A percentile compares a stretch with the other conserved stretches of the same genome.
These are phyloP conservation scores for Alternaria alternata DNA, from an alignment of 2,329 filamentous ascomycete genomes.

Conservation along the genomic window DNA sequence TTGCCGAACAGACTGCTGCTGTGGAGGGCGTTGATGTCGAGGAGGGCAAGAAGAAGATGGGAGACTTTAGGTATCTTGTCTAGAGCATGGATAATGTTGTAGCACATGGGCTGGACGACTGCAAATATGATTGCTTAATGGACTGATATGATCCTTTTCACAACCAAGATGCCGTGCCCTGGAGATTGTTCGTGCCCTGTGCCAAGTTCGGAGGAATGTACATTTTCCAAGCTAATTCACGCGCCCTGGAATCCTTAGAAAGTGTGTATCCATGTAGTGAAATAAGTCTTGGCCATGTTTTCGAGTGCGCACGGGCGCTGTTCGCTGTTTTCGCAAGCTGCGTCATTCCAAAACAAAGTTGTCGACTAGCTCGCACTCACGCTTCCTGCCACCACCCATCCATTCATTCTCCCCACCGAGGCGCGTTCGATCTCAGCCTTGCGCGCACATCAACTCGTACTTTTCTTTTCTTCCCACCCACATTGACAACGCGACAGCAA, in stretches of 20 bases:
- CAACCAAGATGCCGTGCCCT: not conserved
- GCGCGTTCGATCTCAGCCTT: slow-evolving; percentile 20
- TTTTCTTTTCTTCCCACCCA: slow-evolving; percentile 1
- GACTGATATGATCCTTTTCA: not conserved
- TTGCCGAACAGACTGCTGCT: slow-evolving; percentile 41
- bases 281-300: not conserved
- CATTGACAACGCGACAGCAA: slow-evolving; percentile 3
- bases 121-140: not conserved
- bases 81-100: slow-evolving; percentile 9
- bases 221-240: no score
- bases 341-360: slow-evolving; percentile 16
- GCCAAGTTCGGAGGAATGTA: not conserved
- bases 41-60: slow-evolving; percentile 37
- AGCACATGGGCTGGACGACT: not conserved
- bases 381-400: slow-evolving; percentile 6
- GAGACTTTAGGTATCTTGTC: slow-evolving; percentile 46
- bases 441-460: slow-evolving; percentile 9
- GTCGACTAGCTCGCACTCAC: not conserved
- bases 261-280: no score
- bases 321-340: slow-evolving; percentile 1
- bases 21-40: slow-evolving; percentile 41
- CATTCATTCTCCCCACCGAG: slow-evolving; percentile 3
- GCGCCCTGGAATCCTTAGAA: no score
- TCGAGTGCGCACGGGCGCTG: not conserved
- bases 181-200: not conserved